Percentiles rank a stretch among this genome's conserved stretches.
These are phyloP conservation scores for Yamadazyma sp. DNA, from an alignment of 805 yeast species.

Conservation along the genomic window DNA sequence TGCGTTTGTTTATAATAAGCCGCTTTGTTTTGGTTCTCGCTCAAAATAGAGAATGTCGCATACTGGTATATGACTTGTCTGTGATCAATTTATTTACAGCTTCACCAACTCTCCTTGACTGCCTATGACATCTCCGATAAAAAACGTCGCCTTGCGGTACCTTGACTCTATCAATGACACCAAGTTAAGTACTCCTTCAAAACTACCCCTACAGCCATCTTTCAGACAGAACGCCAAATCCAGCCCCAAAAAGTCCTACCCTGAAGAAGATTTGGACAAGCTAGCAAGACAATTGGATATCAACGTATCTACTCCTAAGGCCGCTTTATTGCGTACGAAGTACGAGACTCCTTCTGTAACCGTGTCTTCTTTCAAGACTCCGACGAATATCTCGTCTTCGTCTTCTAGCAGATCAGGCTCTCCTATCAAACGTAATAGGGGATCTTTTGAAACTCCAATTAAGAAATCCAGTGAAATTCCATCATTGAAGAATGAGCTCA, in stretches of 20 bases:
- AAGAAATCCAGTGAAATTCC: conserved; percentile 10
- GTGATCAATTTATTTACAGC: conserved; percentile 2
- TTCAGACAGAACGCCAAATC: conserved; percentile 24
- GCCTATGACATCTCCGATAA: conserved; percentile 10
- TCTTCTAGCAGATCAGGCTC: conserved; percentile 21
- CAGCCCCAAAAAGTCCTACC: conserved; percentile 12
- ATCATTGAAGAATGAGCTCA: conserved; percentile 11
- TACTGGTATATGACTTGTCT: not conserved
- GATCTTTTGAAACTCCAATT: conserved; percentile 12
- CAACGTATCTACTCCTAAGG: conserved; percentile 23
- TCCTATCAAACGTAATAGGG: conserved; percentile 17
- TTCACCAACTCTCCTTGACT: not conserved
- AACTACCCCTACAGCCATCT: conserved; percentile 33
- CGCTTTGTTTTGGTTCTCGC: conserved; percentile 8
- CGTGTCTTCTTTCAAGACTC: conserved; percentile 40
- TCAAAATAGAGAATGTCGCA: conserved; percentile 8
- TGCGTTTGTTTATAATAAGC: conserved; percentile 5
- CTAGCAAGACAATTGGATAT: conserved; percentile 39
- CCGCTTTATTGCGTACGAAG: conserved; percentile 29
- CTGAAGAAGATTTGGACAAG: conserved; percentile 37
- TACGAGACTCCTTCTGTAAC: conserved; percentile 45
- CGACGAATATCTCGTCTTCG: conserved; percentile 17
- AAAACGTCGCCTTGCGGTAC: conserved; percentile 36
- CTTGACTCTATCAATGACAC: conserved; percentile 32
- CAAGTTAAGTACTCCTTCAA: conserved; percentile 18